Conservation (phyloP, 2,329 filamentous ascomycete species). For the Trichoderma aggressivum region DNA sequence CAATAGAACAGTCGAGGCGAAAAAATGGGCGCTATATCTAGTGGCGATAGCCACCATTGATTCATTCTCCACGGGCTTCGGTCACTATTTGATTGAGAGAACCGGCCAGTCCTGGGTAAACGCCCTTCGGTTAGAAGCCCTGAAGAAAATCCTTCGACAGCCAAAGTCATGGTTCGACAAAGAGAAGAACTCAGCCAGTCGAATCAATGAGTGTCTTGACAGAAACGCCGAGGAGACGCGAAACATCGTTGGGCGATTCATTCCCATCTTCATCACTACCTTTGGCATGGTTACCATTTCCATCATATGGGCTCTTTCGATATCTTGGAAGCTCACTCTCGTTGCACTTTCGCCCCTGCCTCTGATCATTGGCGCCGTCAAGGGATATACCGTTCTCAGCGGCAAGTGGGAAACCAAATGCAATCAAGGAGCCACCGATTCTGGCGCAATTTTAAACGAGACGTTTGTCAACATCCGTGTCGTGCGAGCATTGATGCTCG, state of each 20-base stretch:
- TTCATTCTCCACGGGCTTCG: slow-evolving; percentile 59
- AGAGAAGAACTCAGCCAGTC: slow-evolving; percentile 59
- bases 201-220: slow-evolving; percentile 70
- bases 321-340: slow-evolving; percentile 78
- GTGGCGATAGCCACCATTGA: slow-evolving; percentile 66
- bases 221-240: slow-evolving; percentile 84
- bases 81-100: slow-evolving; percentile 69
- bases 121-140: slow-evolving; percentile 61
- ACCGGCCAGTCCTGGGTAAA: slow-evolving; percentile 77
- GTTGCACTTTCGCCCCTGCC: slow-evolving; percentile 69
- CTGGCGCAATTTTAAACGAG: slow-evolving; percentile 62
- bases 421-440: slow-evolving; percentile 58
- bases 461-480: slow-evolving; percentile 76
- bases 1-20: slow-evolving; percentile 48
- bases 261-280: slow-evolving; percentile 66
- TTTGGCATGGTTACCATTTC: slow-evolving; percentile 65
- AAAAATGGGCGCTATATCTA: slow-evolving; percentile 67
- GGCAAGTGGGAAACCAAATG: slow-evolving; percentile 69
- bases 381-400: slow-evolving; percentile 62
- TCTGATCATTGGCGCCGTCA: slow-evolving; percentile 62
- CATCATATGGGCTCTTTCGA: slow-evolving; percentile 67
- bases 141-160: slow-evolving; percentile 70
- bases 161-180: slow-evolving; percentile 75
- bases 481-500: slow-evolving; percentile 71
- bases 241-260: slow-evolving; percentile 75